phyloP scores from a whole-genome alignment of 805 yeast genomes.

The Kockiozyma suomiensis region DNA sequence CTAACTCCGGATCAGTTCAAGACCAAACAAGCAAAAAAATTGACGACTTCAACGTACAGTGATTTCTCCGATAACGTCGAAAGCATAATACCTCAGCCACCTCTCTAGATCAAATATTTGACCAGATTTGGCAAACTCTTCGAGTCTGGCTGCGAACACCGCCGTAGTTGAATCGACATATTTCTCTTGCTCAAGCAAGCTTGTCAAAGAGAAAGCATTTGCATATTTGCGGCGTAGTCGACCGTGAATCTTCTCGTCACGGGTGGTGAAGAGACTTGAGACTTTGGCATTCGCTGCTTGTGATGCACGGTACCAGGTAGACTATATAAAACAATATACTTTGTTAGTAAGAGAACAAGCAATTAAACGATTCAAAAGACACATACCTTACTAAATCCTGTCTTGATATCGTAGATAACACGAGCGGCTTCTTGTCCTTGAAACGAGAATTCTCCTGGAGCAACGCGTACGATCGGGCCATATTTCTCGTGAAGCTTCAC shows the following conservation, averaged over 20 bases:
- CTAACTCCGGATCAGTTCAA: too few relatives aligned
- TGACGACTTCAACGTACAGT: background rate
- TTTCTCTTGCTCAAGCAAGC: background rate
- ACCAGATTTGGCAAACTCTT: background rate
- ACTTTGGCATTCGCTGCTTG: background rate
- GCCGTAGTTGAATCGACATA: background rate
- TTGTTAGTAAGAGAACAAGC: background rate
- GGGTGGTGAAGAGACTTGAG: background rate
- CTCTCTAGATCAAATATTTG: background rate
- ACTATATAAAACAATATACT: background rate
- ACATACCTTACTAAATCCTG: background rate
- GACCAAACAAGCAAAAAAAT: too few relatives aligned
- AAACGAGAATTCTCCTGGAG: background rate
- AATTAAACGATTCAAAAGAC: background rate
- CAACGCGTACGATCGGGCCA: background rate
- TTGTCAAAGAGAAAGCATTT: background rate
- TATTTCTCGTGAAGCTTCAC: background rate
- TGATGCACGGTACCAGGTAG: background rate
- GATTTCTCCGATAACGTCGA: slow-evolving; percentile 7
- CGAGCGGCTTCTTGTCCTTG: background rate
- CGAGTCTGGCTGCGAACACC: background rate
- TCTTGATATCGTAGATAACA: background rate
- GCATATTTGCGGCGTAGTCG: background rate
- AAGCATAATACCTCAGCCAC: slow-evolving; percentile 5
- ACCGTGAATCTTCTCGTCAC: background rate